phyloP scores from a whole-genome alignment of 2,329 filamentous ascomycete species.

The Neonectria faginata region DNA sequence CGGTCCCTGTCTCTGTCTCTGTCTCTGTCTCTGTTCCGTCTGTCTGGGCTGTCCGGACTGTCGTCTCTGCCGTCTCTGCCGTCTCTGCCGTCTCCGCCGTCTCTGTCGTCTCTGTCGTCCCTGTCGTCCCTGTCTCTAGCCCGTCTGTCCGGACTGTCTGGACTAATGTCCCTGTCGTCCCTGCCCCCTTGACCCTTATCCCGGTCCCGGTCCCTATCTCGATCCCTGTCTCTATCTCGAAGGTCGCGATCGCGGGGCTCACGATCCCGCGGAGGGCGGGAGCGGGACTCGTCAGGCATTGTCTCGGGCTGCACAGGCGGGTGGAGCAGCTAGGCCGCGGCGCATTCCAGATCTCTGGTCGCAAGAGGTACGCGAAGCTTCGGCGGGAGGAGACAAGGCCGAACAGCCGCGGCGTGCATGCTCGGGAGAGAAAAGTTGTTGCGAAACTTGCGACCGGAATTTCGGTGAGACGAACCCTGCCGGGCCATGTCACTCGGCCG shows the following conservation, averaged over 20 bases:
- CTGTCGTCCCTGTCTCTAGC: slow-evolving; percentile 1
- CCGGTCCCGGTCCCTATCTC: slow-evolving; percentile 7
- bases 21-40: slow-evolving; percentile 1
- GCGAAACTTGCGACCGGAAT: background rate
- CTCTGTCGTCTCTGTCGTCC: slow-evolving; percentile 11
- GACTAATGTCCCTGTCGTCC: slow-evolving; percentile 21
- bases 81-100: background rate
- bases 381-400: slow-evolving; percentile 16
- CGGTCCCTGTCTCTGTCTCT: background rate
- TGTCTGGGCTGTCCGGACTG: slow-evolving; percentile 10
- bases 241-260: slow-evolving; percentile 24
- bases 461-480: slow-evolving; percentile 20
- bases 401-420: slow-evolving; percentile 28
- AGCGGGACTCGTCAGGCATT: slow-evolving; percentile 40
- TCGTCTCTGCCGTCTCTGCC: slow-evolving; percentile 18
- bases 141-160: slow-evolving; percentile 4
- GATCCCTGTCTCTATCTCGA: slow-evolving; percentile 30
- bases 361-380: slow-evolving; percentile 18
- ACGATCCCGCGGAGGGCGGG: slow-evolving; percentile 40
- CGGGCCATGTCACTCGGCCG: slow-evolving; percentile 34
- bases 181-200: slow-evolving; percentile 16
- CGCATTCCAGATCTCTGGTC: slow-evolving; percentile 38
- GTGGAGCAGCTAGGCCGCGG: slow-evolving; percentile 17
- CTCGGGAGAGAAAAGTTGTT: slow-evolving; percentile 13
- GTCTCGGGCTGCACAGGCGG: slow-evolving; percentile 32